Conservation (phyloP, 2,329 filamentous ascomycete species). For the Epichloe glyceriae region DNA sequence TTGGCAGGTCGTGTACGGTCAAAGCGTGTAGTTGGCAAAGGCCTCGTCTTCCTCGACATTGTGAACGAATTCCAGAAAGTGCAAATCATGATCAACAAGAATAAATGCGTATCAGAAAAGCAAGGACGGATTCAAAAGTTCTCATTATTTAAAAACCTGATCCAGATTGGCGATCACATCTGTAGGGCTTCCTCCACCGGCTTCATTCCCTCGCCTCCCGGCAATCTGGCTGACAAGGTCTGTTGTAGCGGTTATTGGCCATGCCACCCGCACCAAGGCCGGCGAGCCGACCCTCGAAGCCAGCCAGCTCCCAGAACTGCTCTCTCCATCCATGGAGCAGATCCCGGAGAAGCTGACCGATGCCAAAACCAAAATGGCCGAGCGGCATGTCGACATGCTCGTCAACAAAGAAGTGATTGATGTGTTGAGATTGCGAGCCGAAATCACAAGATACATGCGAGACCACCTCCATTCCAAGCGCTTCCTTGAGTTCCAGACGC, state of each 20-base stretch:
- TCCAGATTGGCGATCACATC: slow-evolving; percentile 73
- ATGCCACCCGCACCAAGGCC: slow-evolving; percentile 53
- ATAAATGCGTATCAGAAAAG: slow-evolving; percentile 27
- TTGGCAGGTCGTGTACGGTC: slow-evolving; percentile 55
- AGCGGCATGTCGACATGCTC: slow-evolving; percentile 77
- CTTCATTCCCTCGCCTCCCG: slow-evolving; percentile 11
- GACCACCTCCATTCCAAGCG: slow-evolving; percentile 56
- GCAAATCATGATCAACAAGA: slow-evolving; percentile 65
- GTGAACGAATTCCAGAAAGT: slow-evolving; percentile 57
- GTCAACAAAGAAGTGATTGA: slow-evolving; percentile 57
- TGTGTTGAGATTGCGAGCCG: slow-evolving; percentile 59
- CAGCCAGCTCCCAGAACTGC: slow-evolving; percentile 51
- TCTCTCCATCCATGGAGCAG: slow-evolving; percentile 68
- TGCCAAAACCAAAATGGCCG: slow-evolving; percentile 57
- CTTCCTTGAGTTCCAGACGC: slow-evolving; percentile 84
- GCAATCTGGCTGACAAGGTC: slow-evolving; percentile 11
- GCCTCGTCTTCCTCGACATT: slow-evolving; percentile 76
- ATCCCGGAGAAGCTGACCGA: slow-evolving; percentile 60
- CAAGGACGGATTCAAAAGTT: slow-evolving; percentile 30
- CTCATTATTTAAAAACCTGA: slow-evolving; percentile 48
- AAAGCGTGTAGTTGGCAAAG: slow-evolving; percentile 58
- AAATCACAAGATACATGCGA: slow-evolving; percentile 62
- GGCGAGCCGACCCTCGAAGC: slow-evolving; percentile 67
- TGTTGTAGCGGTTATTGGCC: slow-evolving; percentile 52
- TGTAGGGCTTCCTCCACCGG: slow-evolving; percentile 39